Conservation (phyloP, 2,329 filamentous ascomycete genomes). For the Alternaria brassicicola region DNA sequence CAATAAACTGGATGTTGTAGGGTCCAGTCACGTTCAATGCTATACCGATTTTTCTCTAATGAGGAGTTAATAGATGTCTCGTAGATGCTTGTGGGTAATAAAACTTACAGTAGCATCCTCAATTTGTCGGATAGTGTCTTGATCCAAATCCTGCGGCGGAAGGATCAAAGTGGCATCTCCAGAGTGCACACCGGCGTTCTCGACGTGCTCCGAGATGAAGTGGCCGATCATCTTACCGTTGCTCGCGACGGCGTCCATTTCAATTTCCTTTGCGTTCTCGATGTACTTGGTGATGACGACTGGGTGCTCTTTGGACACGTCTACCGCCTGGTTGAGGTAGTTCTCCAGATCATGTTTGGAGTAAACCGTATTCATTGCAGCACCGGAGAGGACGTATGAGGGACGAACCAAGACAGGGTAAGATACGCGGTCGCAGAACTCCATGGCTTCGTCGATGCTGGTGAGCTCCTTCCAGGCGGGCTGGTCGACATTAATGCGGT, state of each 20-base stretch:
- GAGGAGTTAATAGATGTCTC: not conserved
- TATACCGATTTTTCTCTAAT: conserved; percentile 79
- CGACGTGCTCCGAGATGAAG: conserved; percentile 98
- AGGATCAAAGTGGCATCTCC: conserved; percentile 95
- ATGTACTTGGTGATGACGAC: conserved; percentile 99
- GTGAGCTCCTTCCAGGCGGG: conserved; percentile 98
- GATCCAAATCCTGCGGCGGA: conserved; percentile 89
- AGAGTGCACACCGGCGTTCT: conserved; percentile 98
- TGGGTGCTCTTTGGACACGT: conserved; percentile 92
- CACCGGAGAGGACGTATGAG: conserved; percentile 95
- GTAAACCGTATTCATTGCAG: conserved; percentile 99
- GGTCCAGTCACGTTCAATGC: conserved; percentile 95
- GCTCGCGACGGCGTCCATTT: conserved; percentile 97
- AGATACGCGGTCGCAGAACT: conserved; percentile 84
- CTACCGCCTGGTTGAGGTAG: conserved; percentile 87
- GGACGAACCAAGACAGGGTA: conserved; percentile 96
- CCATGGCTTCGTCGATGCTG: conserved; percentile 86
- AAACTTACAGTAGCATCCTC: not conserved
- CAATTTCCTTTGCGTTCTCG: conserved; percentile 98
- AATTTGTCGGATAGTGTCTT: conserved; percentile 55
- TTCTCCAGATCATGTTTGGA: conserved; percentile 88
- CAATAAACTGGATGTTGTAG: conserved; percentile 99
- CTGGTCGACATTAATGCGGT: conserved; percentile 92
- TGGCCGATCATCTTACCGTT: conserved; percentile 90
- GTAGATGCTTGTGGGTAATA: not conserved